Base-by-base conservation (phyloP, 1,139 yeast genomes). In the Candida sp. region DNA sequence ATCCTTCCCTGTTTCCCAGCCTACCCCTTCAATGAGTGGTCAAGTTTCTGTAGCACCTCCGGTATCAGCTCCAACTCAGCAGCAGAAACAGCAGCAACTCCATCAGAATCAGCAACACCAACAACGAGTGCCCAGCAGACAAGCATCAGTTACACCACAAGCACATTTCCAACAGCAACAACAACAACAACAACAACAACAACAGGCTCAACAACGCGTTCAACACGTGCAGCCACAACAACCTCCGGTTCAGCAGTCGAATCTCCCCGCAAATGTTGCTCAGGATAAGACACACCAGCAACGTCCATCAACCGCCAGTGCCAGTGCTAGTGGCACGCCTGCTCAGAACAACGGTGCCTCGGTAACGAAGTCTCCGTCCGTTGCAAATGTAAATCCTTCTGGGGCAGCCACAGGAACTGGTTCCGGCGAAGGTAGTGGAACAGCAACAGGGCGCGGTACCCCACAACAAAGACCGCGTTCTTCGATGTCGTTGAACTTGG, bases 401-500 rank as follows among this genome's bases (percentile, higher is more conserved):
- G 30, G 49, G 39, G 42, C 54, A 17, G 54, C 49, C 27, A 33
- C 46, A 7, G 49, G 50, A 7, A 27, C 51, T 27, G 48, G 41
- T 7, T 33, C 48, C 11, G 48, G 41, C n/a, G 54, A 44, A 22
- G 41, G 42, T n/a, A 38, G 42, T n/a, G 42, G 42, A 11, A 6
- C 8, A 5, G 31, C 42, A 26, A 40, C 43, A 7, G 43, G 34
- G 7, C 50, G 49, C 17, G 49, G 41, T 11, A 46, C 56, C 6
- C 57, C 57, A 3, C 51, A 47, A 27, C 44, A 50, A 40, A 42
- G 51, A 22, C 30, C 54, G 17, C 54, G 47, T 39, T 49, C 59
- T 5, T 47, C 56, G 11, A 32, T 47, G 37, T 43, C 54, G 17
- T 41, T 56, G 12, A 68, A 65, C 48, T 60, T 70, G 26, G 62